A percentile compares a stretch with the other conserved stretches of the same genome.
Evolutionary conservation across 768 basidiomycete genomes (phyloP).

Genomic region (Panaeolus cyanescens): DNA sequence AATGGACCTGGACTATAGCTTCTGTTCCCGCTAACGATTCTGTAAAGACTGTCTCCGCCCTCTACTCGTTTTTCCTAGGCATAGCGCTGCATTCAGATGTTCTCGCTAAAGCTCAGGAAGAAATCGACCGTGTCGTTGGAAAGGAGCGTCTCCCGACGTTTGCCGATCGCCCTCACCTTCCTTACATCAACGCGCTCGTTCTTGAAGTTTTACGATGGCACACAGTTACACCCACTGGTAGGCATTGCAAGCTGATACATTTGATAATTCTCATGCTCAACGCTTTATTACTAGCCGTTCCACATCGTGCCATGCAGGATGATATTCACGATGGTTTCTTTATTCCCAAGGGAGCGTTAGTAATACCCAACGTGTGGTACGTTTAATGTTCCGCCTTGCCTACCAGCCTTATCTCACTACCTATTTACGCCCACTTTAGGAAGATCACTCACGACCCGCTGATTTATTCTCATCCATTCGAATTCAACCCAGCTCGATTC

Average conservation of each 20-base stretch:
- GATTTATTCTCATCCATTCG: constrained; percentile 52
- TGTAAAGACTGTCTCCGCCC: constrained; percentile 58
- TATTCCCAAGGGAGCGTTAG: constrained; percentile 58
- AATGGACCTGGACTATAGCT: constrained; percentile 1
- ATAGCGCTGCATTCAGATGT: constrained; percentile 58
- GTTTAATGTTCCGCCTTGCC: background rate
- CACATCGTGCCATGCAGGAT: constrained; percentile 60
- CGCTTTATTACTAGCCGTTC: constrained; percentile 40
- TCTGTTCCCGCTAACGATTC: constrained; percentile 8
- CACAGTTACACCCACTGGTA: constrained; percentile 46
- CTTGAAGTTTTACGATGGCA: constrained; percentile 62
- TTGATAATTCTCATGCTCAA: constrained; percentile 9
- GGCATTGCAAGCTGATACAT: constrained; percentile 8
- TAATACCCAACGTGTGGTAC: constrained; percentile 55
- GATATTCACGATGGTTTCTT: constrained; percentile 64
- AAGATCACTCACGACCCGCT: constrained; percentile 56
- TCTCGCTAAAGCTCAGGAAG: constrained; percentile 59
- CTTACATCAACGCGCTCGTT: constrained; percentile 60
- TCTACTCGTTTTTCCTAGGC: constrained; percentile 64
- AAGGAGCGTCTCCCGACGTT: constrained; percentile 61
- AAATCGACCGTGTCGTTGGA: constrained; percentile 63
- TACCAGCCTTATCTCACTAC: background rate
- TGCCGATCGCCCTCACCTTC: constrained; percentile 56
- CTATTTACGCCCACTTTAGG: constrained; percentile 30
- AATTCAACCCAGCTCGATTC: constrained; percentile 65